Conservation (phyloP, 2,329 filamentous ascomycete genomes). For the Cladosporium phlei region DNA sequence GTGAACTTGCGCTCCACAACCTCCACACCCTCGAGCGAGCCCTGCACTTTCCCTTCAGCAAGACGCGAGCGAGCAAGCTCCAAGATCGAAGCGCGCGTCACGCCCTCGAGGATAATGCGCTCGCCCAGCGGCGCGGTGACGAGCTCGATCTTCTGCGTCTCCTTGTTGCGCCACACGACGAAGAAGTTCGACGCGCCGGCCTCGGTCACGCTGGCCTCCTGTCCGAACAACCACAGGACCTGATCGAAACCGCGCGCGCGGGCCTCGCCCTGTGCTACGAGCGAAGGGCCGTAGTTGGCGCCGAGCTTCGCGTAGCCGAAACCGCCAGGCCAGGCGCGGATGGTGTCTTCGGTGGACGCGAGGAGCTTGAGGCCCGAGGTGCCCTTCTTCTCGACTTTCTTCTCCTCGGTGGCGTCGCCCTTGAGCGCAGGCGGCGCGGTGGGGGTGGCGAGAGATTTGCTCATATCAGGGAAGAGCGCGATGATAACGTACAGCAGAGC, state of each 20-base stretch:
- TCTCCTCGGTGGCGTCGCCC: slow-evolving; percentile 20
- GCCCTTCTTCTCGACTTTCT: slow-evolving; percentile 16
- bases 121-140: slow-evolving; percentile 80
- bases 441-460: slow-evolving; percentile 28
- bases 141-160: slow-evolving; percentile 57
- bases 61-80: slow-evolving; percentile 66
- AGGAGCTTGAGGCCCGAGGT: slow-evolving; percentile 10
- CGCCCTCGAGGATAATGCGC: slow-evolving; percentile 76
- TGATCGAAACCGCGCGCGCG: slow-evolving; percentile 72
- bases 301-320: slow-evolving; percentile 91
- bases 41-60: slow-evolving; percentile 26
- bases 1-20: slow-evolving; percentile 79
- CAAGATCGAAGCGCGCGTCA: slow-evolving; percentile 77
- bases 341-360: slow-evolving; percentile 68
- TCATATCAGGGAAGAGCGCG: slow-evolving; percentile 44
- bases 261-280: slow-evolving; percentile 74
- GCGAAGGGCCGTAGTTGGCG: slow-evolving; percentile 84
- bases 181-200: slow-evolving; percentile 93
- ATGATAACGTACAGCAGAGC: slow-evolving; percentile 84
- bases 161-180: slow-evolving; percentile 66
- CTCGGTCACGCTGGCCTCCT: slow-evolving; percentile 75
- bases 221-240: slow-evolving; percentile 88
- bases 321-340: slow-evolving; percentile 88
- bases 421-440: slow-evolving; percentile 23
- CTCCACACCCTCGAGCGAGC: slow-evolving; percentile 47